Evolutionary conservation across 495 filamentous ascomycete genomes (phyloP), one percentile per base, ranked within the genome.

Genomic region (Neurospora tetrasperma): DNA sequence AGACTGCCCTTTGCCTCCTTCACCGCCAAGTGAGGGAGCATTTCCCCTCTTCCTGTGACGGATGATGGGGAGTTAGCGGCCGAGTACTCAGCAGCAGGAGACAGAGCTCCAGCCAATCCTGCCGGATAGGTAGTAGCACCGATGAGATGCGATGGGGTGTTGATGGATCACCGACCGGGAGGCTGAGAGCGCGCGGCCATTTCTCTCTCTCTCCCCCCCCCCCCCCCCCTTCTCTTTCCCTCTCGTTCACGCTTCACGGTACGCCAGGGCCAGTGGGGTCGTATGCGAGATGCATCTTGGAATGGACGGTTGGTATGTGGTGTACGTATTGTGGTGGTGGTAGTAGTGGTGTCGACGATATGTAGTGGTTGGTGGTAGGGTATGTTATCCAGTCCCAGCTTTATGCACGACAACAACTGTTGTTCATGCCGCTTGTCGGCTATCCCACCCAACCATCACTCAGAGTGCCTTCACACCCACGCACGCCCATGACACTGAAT

Each of bases 11-110:
- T 35, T 44, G 41, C 69, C 27, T 69, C 68, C 72, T 71, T 76
- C 75, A 76, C 75, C 75, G 75, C 75, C 75, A 76, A 73, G 71
- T 76, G 70, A 74, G 23, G 54, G 27, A 66, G 54, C 27, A 66
- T 66, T 62, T 66, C 54, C 54, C 54, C 54, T 66, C 54, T 66
- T 66, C 54, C 54, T 66, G 54, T 35, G 54, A 66, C 54, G 31
- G 54, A 62, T 7, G 23, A 62, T 31, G 54, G 54, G 54, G 48
- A 31, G 12, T 16, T 62, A 62, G 54, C 54, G 54, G 23, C 54
- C 54, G 54, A 62, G 23, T 62, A 62, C 23, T 23, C 54, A 62
- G 54, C 54, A 62, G 23, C 27, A 66, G 54, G 14, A 66, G 54
- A 66, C 27, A 66, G 27, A 35, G 31, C 27, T 35, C 54, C 27